Conservation (phyloP, 75 land plant genomes). For the Picea sitchensis region DNA sequence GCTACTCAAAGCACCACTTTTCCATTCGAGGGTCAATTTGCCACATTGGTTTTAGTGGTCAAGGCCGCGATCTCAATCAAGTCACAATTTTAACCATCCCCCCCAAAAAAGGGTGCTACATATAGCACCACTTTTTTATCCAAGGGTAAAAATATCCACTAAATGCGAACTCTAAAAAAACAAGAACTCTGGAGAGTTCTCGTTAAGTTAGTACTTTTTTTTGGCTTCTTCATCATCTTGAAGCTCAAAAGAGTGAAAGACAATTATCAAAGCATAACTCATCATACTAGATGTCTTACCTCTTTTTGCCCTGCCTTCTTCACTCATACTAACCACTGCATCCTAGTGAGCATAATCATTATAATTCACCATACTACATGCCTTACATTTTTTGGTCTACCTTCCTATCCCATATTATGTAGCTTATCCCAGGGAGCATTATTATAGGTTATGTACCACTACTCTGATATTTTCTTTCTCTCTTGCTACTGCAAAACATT, state of each 20-base stretch:
- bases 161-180: no score
- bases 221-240: neutral
- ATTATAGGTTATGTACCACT: neutral
- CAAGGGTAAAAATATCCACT: no score
- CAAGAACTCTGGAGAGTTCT: no score
- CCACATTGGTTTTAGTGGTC: no score
- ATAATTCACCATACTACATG: neutral
- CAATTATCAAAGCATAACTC: neutral
- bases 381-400: neutral
- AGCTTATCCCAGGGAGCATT: neutral
- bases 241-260: neutral
- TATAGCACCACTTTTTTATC: no score
- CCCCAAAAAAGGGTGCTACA: no score
- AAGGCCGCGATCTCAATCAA: no score
- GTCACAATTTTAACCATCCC: no score
- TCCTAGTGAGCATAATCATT: neutral
- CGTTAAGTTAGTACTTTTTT: no score
- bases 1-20: no score
- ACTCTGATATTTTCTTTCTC: neutral
- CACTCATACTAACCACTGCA: neutral
- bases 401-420: neutral
- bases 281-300: neutral
- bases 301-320: neutral
- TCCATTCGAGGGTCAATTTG: no score
- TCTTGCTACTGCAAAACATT: no score